Evolutionary conservation across 2,329 filamentous ascomycete species (phyloP), one percentile per base, ranked within the genome.

Genomic region (Amphichorda felina): DNA sequence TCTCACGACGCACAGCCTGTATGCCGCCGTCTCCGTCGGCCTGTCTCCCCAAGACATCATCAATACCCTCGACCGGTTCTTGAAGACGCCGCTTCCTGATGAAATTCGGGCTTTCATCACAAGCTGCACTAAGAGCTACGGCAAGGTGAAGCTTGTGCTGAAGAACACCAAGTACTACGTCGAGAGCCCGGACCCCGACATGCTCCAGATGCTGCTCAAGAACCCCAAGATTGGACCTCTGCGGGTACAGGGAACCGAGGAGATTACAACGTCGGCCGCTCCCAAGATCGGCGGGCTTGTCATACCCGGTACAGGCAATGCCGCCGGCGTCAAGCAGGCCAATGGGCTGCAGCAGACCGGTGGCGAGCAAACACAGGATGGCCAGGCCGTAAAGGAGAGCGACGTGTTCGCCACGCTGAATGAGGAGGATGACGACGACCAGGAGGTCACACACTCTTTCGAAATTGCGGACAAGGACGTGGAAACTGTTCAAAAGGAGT

Each of bases 161-260:
- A 94, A 94, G 56, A 83, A 95, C 49, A 96, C 89, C 42, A 83
- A 85, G 45, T 95, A 94, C 57, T 95, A 82, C 47, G 79, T 96
- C 41, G 91, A 98, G 59, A 95, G 84, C 49, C 80, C 83, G 15
- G 89, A 96, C 55, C 81, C 87, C 10, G 70, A 79, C 9, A 83
- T 95, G 53, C 68, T 96, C 38, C 86, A 94, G 56, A 82, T 73
- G 50, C 68, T 96, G n/a, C 68, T 96, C 25, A 79, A 82, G 50
- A 89, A 96, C 54, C 70, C 77, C 11, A 73, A 84, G 35, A 94
- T 98, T 39, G 82, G 84, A 1, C 73, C 78, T 14, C 77, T 85
- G 36, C 75, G 88, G 38, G 73, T 93, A 4, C 82, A 93, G 42
- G 75, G 75, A 11, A 67, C 69, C 8, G 65, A 68, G 13, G 82